These are phyloP conservation scores for Calocera cornea DNA, from an alignment of 768 basidiomycete genomes.

Conservation along the genomic window DNA sequence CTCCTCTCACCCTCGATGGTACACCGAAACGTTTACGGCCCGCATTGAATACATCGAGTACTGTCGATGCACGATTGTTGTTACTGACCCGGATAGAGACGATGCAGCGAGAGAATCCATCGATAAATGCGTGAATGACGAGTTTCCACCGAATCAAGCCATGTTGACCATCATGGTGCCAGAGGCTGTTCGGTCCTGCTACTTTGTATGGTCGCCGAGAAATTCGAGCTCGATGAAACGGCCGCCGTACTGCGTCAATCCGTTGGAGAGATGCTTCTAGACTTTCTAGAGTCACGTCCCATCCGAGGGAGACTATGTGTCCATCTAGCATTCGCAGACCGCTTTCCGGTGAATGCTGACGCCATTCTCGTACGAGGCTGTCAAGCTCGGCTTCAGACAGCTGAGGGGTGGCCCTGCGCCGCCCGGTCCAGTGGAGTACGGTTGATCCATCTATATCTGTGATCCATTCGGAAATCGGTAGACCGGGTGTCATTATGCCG, in stretches of 20 bases:
- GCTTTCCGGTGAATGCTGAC: no score
- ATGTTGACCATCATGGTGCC: conserved; percentile 23
- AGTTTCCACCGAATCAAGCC: conserved; percentile 19
- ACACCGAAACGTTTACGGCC: conserved; percentile 12
- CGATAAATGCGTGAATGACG: conserved; percentile 19
- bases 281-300: no score
- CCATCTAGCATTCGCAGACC: no score
- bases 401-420: no score
- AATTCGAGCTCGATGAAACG: conserved; percentile 4
- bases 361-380: no score
- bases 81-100: conserved; percentile 11
- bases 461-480: neutral
- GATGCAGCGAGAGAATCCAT: conserved; percentile 17
- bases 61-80: conserved; percentile 16
- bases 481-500: neutral
- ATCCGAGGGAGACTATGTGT: no score
- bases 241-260: no score
- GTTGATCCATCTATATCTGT: neutral
- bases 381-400: no score
- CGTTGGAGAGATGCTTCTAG: no score
- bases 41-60: conserved; percentile 13
- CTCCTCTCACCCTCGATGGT: conserved; percentile 19
- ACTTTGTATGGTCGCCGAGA: conserved; percentile 13
- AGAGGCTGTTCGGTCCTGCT: conserved; percentile 19
- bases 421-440: no score